Conservation (phyloP, 257 asterid species). For the Salvia rosmarinus region DNA sequence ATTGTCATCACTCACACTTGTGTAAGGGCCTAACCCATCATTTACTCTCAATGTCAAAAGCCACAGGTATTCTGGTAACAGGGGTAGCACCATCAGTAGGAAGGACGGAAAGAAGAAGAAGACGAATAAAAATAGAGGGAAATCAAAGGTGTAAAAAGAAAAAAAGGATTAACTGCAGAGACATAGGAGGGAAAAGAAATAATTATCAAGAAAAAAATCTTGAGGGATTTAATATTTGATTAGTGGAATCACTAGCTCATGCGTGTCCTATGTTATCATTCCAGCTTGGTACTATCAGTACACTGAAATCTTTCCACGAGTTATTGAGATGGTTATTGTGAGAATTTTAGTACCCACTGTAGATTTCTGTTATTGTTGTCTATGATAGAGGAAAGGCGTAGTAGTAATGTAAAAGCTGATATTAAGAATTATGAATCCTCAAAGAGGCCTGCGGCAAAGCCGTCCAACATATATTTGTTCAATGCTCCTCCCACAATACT, state of each 20-base stretch:
- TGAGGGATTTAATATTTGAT: constrained; percentile 1
- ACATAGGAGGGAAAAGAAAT: not conserved
- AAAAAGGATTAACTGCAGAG: not conserved
- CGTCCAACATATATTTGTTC: too few relatives aligned
- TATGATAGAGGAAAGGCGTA: too few relatives aligned
- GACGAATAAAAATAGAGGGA: not conserved
- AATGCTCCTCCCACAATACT: too few relatives aligned
- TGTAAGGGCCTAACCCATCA: not conserved
- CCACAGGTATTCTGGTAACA: too few relatives aligned
- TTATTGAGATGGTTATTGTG: constrained; percentile 4
- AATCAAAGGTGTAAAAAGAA: too few relatives aligned
- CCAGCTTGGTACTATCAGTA: too few relatives aligned
- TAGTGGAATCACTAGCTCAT: constrained; percentile 10
- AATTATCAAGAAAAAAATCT: not conserved
- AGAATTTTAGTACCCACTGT: too few relatives aligned
- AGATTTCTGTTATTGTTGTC: too few relatives aligned
- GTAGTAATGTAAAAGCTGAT: too few relatives aligned
- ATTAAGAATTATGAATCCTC: too few relatives aligned
- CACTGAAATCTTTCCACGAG: not conserved
- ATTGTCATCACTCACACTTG: not conserved
- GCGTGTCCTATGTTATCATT: not conserved
- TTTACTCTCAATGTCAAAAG: not conserved
- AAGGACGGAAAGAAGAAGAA: not conserved
- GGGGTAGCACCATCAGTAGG: too few relatives aligned
- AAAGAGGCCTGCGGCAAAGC: too few relatives aligned